Evolutionary conservation across 1,284 basidiomycete genomes (phyloP).

Genomic region (Microbotryomycetes sp.): DNA sequence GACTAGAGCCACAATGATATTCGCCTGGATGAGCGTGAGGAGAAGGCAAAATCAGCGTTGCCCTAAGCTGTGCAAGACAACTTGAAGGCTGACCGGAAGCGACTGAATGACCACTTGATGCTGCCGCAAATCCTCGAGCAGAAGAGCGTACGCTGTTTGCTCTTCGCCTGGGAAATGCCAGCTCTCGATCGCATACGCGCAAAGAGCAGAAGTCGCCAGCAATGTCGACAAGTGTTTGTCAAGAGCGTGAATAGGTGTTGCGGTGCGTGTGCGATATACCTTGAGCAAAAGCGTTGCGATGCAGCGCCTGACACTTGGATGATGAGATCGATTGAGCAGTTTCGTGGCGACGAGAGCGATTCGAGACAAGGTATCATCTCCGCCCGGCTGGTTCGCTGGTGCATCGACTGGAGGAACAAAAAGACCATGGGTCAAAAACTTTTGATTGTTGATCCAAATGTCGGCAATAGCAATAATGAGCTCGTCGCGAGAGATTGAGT

Average conservation of each 20-base stretch:
- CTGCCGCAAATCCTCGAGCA: neutral
- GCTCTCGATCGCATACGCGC: neutral
- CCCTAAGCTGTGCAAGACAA: neutral
- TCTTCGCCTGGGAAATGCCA: neutral
- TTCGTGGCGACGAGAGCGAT: neutral
- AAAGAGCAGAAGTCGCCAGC: neutral
- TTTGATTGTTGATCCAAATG: neutral
- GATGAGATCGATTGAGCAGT: neutral
- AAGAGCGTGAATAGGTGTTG: neutral
- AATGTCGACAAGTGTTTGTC: neutral
- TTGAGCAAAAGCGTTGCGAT: neutral
- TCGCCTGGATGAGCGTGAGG: no score
- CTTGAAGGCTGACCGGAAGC: neutral
- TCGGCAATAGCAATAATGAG: neutral
- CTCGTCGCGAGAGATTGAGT: neutral
- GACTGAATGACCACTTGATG: neutral
- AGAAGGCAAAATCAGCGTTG: no score
- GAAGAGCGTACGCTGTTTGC: no score
- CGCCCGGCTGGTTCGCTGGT: neutral
- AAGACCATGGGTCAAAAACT: neutral
- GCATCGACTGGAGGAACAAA: neutral
- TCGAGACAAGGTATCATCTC: neutral
- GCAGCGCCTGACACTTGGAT: neutral
- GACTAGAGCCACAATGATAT: neutral
- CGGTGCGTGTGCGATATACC: neutral